These are phyloP conservation scores for Parachaetomium inaequale DNA, from an alignment of 495 filamentous ascomycete genomes.

Conservation along the genomic window DNA sequence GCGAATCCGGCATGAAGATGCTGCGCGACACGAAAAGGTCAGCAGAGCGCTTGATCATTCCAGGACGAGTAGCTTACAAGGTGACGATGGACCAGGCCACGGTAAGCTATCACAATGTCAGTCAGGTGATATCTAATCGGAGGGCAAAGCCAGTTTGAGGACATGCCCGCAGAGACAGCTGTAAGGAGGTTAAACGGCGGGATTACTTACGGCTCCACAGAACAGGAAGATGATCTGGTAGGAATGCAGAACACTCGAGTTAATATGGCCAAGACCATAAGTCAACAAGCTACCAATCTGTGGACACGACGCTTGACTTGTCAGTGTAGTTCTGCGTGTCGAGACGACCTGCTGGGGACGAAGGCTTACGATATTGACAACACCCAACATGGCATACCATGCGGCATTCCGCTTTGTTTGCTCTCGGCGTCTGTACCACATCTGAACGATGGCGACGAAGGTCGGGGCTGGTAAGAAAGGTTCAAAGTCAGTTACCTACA, in stretches of 20 bases:
- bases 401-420: conserved; percentile 1
- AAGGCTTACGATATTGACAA: not conserved
- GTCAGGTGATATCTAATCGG: no score
- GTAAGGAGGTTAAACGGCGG: no score
- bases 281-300: not conserved
- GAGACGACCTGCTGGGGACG: not conserved
- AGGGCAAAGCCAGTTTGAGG: no score
- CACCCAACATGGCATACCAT: conserved; percentile 5
- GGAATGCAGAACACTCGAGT: not conserved
- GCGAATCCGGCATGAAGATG: conserved; percentile 5
- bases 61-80: not conserved
- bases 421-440: conserved; percentile 6
- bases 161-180: no score
- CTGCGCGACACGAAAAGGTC: not conserved
- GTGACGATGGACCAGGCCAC: conserved; percentile 5
- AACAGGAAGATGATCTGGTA: conserved; percentile 4
- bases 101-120: not conserved
- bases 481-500: not conserved
- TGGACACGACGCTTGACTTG: no score
- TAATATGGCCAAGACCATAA: not conserved
- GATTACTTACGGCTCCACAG: not conserved
- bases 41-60: not conserved
- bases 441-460: not conserved
- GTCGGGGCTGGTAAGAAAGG: not conserved
- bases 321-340: no score